A percentile compares a stretch with the other conserved stretches of the same genome.
phyloP scores from a whole-genome alignment of 202 grass and related monocot species.

The Carex sylvatica region DNA sequence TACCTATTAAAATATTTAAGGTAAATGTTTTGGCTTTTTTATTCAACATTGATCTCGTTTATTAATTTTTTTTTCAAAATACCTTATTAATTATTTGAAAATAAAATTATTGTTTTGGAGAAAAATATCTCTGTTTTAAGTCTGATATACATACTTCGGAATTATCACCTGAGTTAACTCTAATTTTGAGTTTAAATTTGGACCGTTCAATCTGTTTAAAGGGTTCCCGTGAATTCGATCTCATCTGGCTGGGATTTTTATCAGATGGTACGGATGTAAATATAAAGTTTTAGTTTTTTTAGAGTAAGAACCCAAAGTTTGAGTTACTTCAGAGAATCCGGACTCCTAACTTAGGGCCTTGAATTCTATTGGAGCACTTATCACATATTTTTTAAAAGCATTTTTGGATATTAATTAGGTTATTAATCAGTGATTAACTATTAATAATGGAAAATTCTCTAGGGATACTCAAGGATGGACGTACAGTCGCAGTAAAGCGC shows the following conservation, averaged over 20 bases:
- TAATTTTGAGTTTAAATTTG: no score
- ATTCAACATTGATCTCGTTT: neutral
- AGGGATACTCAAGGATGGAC: slow-evolving; percentile 76
- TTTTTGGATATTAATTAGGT: neutral
- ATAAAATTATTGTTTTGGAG: neutral
- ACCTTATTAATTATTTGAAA: neutral
- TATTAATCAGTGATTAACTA: neutral
- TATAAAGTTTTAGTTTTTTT: no score
- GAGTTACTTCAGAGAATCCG: no score
- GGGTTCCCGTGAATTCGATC: no score
- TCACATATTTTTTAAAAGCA: neutral
- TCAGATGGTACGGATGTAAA: no score
- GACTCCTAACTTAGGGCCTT: neutral
- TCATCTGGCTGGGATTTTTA: no score
- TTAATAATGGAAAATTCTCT: neutral
- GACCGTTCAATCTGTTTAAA: no score
- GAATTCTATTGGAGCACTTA: neutral
- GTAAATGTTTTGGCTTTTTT: neutral
- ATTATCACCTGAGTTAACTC: no score
- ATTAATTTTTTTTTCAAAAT: neutral
- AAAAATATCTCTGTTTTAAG: neutral
- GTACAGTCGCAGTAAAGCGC: slow-evolving; percentile 76
- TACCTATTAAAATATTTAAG: no score
- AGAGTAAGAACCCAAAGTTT: no score
- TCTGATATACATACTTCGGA: no score